Percentiles rank a stretch among this genome's conserved stretches.
These are phyloP conservation scores for Sanghuangporus baumii DNA, from an alignment of 1,284 basidiomycete genomes.

Conservation along the genomic window DNA sequence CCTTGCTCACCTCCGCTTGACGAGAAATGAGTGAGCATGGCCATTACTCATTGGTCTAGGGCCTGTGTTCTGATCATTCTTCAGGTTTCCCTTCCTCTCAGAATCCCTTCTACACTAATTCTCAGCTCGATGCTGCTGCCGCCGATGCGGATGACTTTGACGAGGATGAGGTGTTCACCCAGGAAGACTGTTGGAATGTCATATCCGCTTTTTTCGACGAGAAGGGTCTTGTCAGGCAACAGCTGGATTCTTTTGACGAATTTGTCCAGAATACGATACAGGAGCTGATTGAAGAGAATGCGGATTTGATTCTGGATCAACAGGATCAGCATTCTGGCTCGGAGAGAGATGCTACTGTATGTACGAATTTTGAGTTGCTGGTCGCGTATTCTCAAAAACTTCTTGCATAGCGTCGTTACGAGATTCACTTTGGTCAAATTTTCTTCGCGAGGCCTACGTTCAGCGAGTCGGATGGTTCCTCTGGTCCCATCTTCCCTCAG, in stretches of 20 bases:
- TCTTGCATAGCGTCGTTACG: conserved; percentile 76
- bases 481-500: conserved; percentile 93
- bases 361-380: not conserved
- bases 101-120: conserved; percentile 3
- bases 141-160: conserved; percentile 54
- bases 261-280: conserved; percentile 99
- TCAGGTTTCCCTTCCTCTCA: conserved; percentile 10
- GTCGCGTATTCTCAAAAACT: not conserved
- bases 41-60: not conserved
- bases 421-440: conserved; percentile 97
- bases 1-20: not conserved
- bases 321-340: conserved; percentile 92
- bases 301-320: conserved; percentile 93
- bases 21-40: conserved; percentile 7
- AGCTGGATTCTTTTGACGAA: conserved; percentile 98
- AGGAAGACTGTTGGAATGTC: conserved; percentile 94
- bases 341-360: conserved; percentile 60
- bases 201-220: conserved; percentile 96
- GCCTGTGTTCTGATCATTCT: conserved; percentile 1
- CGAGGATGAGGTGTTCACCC: conserved; percentile 74
- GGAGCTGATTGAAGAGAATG: conserved; percentile 95
- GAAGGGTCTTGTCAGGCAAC: conserved; percentile 96
- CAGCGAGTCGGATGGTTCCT: conserved; percentile 94
- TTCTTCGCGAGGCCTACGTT: conserved; percentile 93
- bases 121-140: conserved; percentile 42